phyloP scores from a whole-genome alignment of 78 protist genomes.

The Cyanophora paradoxa region DNA sequence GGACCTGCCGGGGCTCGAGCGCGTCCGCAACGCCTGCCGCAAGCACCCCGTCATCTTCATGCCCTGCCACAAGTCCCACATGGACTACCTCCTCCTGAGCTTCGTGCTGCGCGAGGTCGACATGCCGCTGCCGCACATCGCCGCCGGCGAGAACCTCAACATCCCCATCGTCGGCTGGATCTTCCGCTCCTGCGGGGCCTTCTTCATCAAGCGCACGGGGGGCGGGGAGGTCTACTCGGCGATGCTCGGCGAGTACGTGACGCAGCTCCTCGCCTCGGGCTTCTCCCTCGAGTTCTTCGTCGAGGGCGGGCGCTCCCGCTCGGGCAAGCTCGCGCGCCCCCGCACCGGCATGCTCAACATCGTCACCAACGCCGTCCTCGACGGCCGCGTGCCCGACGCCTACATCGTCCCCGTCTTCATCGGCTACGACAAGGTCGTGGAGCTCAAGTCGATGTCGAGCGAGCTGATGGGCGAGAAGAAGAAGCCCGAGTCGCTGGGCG shows the following conservation, averaged over 20 bases:
- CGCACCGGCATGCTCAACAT: constrained; percentile 55
- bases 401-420: constrained; percentile 20
- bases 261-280: constrained; percentile 40
- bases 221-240: constrained; percentile 45
- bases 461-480: constrained; percentile 25
- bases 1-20: too few relatives aligned
- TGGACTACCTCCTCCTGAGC: constrained; percentile 66
- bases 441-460: not conserved
- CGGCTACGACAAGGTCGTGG: constrained; percentile 24
- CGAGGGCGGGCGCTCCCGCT: constrained; percentile 65
- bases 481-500: not conserved
- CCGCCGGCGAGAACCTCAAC: constrained; percentile 51
- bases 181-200: constrained; percentile 45
- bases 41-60: constrained; percentile 65
- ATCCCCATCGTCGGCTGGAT: constrained; percentile 21
- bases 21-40: too few relatives aligned
- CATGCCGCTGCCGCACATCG: constrained; percentile 69
- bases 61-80: constrained; percentile 66
- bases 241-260: constrained; percentile 60
- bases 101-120: constrained; percentile 59
- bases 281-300: constrained; percentile 67
- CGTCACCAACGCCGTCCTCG: constrained; percentile 22
- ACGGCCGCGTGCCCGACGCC: constrained; percentile 4
- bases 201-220: constrained; percentile 42
- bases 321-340: not conserved